phyloP scores from a whole-genome alignment of 1,284 basidiomycete genomes.

The Ustilago tritici region DNA sequence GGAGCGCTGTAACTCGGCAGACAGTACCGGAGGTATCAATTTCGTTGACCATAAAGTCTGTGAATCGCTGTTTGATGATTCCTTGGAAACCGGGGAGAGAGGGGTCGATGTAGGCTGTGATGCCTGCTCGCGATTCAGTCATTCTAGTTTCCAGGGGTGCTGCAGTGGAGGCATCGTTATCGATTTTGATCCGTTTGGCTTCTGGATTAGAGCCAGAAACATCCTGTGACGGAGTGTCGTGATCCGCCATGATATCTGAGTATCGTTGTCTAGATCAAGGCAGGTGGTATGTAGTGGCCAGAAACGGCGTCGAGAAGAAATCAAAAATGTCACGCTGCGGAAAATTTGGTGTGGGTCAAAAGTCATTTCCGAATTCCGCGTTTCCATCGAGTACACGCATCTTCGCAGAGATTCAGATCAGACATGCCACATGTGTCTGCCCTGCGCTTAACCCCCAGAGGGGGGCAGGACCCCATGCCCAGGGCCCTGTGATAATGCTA shows the following conservation, averaged over 20 bases:
- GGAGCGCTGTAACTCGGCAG: constrained; percentile 51
- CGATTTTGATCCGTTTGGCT: constrained; percentile 10
- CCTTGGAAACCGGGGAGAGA: constrained; percentile 56
- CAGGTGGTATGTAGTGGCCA: neutral
- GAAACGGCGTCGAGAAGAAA: neutral
- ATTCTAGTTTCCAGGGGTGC: constrained; percentile 27
- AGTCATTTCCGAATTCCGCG: neutral
- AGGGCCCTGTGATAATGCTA: no score
- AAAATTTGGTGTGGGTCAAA: constrained; percentile 1
- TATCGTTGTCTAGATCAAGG: neutral
- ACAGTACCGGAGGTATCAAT: constrained; percentile 41
- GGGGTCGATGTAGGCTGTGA: constrained; percentile 55
- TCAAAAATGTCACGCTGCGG: neutral
- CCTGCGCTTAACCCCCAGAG: no score
- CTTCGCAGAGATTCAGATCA: no score
- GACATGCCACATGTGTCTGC: no score
- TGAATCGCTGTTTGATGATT: constrained; percentile 67
- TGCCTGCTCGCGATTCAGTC: constrained; percentile 51
- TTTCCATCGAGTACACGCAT: neutral
- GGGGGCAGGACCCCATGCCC: no score
- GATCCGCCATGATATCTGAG: neutral
- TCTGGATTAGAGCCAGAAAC: neutral
- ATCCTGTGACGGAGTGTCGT: neutral
- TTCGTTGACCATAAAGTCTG: constrained; percentile 65
- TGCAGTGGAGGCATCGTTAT: neutral